Conservation (phyloP, 2,329 filamentous ascomycete species). For the Thielaviopsis cerberus region DNA sequence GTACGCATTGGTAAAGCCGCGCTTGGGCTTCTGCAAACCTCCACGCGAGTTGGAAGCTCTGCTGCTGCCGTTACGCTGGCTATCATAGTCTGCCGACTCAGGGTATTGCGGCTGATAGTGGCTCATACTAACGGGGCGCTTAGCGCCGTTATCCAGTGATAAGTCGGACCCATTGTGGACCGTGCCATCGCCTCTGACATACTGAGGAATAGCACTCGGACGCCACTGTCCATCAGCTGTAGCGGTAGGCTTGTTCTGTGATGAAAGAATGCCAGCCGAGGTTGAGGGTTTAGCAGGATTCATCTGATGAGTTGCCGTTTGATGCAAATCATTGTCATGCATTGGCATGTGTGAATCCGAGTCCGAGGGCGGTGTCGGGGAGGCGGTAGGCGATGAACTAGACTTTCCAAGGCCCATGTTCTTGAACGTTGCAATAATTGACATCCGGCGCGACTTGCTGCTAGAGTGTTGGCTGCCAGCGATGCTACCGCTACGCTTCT, state of each 20-base stretch:
- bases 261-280: slow-evolving; percentile 5
- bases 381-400: slow-evolving; percentile 19
- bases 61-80: slow-evolving; percentile 20
- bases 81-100: slow-evolving; percentile 26
- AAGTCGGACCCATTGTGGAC: slow-evolving; percentile 35
- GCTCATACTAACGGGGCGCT: slow-evolving; percentile 18
- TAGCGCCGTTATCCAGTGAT: slow-evolving; percentile 25
- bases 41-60: slow-evolving; percentile 21
- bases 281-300: slow-evolving; percentile 8
- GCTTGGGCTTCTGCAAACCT: slow-evolving; percentile 67
- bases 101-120: slow-evolving; percentile 26
- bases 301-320: background rate
- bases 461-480: slow-evolving; percentile 34
- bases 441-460: slow-evolving; percentile 49
- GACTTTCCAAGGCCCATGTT: slow-evolving; percentile 39
- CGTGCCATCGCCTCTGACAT: slow-evolving; percentile 27
- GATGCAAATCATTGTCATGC: slow-evolving; percentile 21
- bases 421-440: slow-evolving; percentile 43
- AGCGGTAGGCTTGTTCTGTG: background rate
- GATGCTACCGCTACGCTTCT: slow-evolving; percentile 53
- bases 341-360: slow-evolving; percentile 35
- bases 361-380: slow-evolving; percentile 27
- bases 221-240: slow-evolving; percentile 5
- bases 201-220: slow-evolving; percentile 24
- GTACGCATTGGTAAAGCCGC: slow-evolving; percentile 67